Evolutionary conservation across 306 rosid genomes (phyloP).

Genomic region (Lathyrus oleraceus): DNA sequence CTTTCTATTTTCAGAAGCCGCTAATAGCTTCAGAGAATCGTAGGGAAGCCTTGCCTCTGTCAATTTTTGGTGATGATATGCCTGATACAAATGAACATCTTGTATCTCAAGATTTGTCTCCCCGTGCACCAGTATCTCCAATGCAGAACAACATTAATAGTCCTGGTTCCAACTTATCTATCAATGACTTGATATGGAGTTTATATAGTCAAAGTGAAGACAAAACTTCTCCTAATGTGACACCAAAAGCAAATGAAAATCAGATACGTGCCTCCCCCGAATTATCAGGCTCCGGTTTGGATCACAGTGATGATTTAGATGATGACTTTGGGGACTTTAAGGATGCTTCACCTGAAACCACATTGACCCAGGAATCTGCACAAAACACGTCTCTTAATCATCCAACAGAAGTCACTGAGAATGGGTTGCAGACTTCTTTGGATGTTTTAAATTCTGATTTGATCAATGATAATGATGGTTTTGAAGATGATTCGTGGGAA

Average conservation of each 20-base stretch:
- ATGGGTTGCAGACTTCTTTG: conserved; percentile 40
- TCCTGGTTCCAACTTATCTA: conserved; percentile 53
- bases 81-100: conserved; percentile 50
- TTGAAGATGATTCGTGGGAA: conserved; percentile 78
- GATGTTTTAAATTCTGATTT: conserved; percentile 43
- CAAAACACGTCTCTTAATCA: conserved; percentile 41
- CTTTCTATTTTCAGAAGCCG: conserved; percentile 50
- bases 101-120: conserved; percentile 48
- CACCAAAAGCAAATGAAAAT: conserved; percentile 51
- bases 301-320: conserved; percentile 49
- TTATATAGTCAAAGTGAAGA: conserved; percentile 75
- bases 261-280: conserved; percentile 34
- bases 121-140: conserved; percentile 38
- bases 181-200: conserved; percentile 73
- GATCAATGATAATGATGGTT: conserved; percentile 47
- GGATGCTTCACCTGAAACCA: conserved; percentile 53
- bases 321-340: conserved; percentile 78
- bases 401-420: conserved; percentile 49
- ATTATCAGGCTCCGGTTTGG: conserved; percentile 46
- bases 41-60: conserved; percentile 72
- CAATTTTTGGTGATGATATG: conserved; percentile 71
- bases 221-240: conserved; percentile 40
- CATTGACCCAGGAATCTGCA: conserved; percentile 48
- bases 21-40: conserved; percentile 40
- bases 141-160: conserved; percentile 37